Conservation (phyloP, 306 rosid species). For the Cicer cuneatum region DNA sequence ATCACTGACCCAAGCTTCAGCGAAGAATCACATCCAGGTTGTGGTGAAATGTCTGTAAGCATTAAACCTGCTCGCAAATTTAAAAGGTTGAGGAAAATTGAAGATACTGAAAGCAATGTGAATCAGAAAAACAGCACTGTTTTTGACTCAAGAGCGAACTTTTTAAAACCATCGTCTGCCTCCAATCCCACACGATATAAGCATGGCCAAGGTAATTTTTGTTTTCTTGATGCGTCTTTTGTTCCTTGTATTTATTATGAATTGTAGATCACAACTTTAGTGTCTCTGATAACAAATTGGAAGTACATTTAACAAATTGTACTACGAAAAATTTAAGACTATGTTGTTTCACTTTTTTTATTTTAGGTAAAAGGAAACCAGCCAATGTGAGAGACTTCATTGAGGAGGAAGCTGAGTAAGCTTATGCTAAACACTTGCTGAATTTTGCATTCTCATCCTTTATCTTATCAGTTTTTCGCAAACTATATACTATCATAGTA, state of each 20-base stretch:
- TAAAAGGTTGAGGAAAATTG: constrained; percentile 80
- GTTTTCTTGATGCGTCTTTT: constrained; percentile 30
- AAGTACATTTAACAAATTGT: constrained; percentile 26
- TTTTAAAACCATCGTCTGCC: constrained; percentile 45
- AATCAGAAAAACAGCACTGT: constrained; percentile 48
- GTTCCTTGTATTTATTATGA: constrained; percentile 18
- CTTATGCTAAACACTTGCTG: constrained; percentile 31
- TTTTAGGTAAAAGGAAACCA: constrained; percentile 68
- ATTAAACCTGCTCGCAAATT: constrained; percentile 62
- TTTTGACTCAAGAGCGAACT: constrained; percentile 42
- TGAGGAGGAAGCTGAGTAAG: constrained; percentile 99
- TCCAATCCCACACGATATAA: constrained; percentile 44
- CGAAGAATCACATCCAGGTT: constrained; percentile 64
- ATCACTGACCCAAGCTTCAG: constrained; percentile 55
- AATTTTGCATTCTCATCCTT: constrained; percentile 41
- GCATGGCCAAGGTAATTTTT: constrained; percentile 60
- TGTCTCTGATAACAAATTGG: constrained; percentile 35
- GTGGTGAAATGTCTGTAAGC: constrained; percentile 63
- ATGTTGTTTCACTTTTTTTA: constrained; percentile 40
- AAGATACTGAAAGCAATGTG: constrained; percentile 46
- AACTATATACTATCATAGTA: neutral
- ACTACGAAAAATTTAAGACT: constrained; percentile 7
- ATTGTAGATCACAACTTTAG: constrained; percentile 15
- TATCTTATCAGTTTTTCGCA: constrained; percentile 18
- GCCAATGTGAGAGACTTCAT: constrained; percentile 62